These are phyloP conservation scores for Immersiella caudata DNA, from an alignment of 495 filamentous ascomycete genomes.

Conservation along the genomic window DNA sequence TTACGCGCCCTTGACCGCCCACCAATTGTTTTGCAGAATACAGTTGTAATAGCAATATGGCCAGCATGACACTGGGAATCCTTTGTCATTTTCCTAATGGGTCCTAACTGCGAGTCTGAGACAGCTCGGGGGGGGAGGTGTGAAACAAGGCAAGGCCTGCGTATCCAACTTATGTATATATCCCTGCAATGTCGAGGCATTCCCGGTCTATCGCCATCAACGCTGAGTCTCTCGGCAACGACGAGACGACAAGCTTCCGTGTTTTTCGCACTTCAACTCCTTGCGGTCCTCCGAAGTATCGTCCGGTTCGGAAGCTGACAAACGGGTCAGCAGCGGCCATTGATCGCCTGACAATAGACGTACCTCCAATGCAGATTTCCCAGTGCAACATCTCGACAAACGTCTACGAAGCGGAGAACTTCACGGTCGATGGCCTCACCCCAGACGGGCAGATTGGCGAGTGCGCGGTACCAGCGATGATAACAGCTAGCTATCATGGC, in stretches of 20 bases:
- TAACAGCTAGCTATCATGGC: constrained; percentile 17
- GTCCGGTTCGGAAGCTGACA: constrained; percentile 15
- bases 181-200: background rate
- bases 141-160: no score
- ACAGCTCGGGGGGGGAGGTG: no score
- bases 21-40: no score
- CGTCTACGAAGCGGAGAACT: constrained; percentile 13
- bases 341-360: background rate
- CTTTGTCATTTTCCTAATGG: no score
- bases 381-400: constrained; percentile 19
- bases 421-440: constrained; percentile 14
- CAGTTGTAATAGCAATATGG: no score
- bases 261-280: constrained; percentile 16
- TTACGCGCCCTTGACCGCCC: background rate
- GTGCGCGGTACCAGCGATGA: constrained; percentile 18
- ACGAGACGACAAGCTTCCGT: background rate
- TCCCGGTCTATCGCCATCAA: background rate
- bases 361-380: constrained; percentile 22
- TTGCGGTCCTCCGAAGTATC: constrained; percentile 15
- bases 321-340: background rate
- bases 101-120: no score
- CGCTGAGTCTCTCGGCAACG: background rate
- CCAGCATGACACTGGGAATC: no score
- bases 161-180: background rate
- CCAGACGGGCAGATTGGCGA: constrained; percentile 17